Evolutionary conservation across 1,284 basidiomycete species (phyloP).

Genomic region (Microbotryomycetes sp.): DNA sequence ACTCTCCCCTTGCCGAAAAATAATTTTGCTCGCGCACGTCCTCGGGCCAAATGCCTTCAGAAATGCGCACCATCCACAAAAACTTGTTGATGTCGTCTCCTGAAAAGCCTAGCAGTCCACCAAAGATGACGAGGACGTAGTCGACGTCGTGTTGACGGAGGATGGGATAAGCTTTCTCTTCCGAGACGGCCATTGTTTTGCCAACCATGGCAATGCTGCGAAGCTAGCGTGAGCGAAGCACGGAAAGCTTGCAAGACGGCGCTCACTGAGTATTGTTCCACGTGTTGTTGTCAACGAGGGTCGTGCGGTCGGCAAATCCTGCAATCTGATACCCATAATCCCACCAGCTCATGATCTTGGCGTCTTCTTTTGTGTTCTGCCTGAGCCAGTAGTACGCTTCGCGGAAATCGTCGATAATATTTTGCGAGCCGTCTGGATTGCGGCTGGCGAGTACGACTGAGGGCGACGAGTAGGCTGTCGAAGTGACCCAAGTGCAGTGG

Average conservation of each 20-base stretch:
- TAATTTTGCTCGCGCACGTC: slow-evolving; percentile 92
- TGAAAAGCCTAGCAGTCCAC: slow-evolving; percentile 90
- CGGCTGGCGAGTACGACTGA: slow-evolving; percentile 87
- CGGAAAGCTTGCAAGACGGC: slow-evolving; percentile 22
- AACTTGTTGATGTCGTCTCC: slow-evolving; percentile 99
- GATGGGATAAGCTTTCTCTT: slow-evolving; percentile 95
- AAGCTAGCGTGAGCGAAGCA: slow-evolving; percentile 34
- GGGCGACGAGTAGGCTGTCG: slow-evolving; percentile 91
- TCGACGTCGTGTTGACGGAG: slow-evolving; percentile 95
- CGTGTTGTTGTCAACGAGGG: slow-evolving; percentile 97
- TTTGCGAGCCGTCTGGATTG: slow-evolving; percentile 74
- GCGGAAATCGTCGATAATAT: slow-evolving; percentile 98
- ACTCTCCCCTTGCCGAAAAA: slow-evolving; percentile 91
- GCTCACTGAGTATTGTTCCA: slow-evolving; percentile 92
- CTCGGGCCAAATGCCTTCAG: slow-evolving; percentile 97
- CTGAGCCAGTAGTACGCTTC: slow-evolving; percentile 99
- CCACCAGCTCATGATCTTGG: slow-evolving; percentile 99
- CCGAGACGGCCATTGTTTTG: slow-evolving; percentile 89
- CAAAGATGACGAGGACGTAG: slow-evolving; percentile 96
- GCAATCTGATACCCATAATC: slow-evolving; percentile 99
- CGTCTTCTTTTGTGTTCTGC: slow-evolving; percentile 84
- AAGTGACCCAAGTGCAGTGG: slow-evolving; percentile 96
- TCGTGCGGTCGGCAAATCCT: slow-evolving; percentile 96
- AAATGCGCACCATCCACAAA: slow-evolving; percentile 69
- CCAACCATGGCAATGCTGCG: slow-evolving; percentile 92